A percentile compares a stretch with the other conserved stretches of the same genome.
These are phyloP conservation scores for Thelephora ganbajun DNA, from an alignment of 768 basidiomycete species.

Conservation along the genomic window DNA sequence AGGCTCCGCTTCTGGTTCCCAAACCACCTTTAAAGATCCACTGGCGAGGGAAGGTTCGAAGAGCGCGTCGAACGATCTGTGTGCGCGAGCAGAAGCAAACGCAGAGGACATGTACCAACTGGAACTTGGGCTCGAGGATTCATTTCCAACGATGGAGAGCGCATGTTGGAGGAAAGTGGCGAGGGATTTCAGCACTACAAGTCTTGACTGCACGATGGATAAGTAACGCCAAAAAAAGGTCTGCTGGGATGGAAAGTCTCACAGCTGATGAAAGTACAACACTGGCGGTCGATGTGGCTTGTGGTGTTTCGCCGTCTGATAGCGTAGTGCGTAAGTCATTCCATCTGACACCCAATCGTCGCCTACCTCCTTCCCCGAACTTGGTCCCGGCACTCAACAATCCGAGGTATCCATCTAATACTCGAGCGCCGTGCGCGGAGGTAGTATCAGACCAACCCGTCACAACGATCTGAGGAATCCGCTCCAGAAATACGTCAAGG, in stretches of 20 bases:
- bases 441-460: conserved; percentile 49
- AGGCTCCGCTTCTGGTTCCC: conserved; percentile 22
- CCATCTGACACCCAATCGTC: conserved; percentile 3
- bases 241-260: conserved; percentile 11
- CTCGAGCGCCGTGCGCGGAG: conserved; percentile 41
- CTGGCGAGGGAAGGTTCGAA: conserved; percentile 13
- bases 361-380: conserved; percentile 44
- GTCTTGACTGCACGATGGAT: conserved; percentile 44
- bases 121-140: background rate
- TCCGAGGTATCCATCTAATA: conserved; percentile 72
- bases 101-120: conserved; percentile 50
- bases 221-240: background rate
- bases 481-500: conserved; percentile 58
- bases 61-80: conserved; percentile 35
- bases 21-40: conserved; percentile 8
- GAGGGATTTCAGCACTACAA: conserved; percentile 61
- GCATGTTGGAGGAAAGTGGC: conserved; percentile 48
- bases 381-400: conserved; percentile 56
- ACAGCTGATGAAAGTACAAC: conserved; percentile 55
- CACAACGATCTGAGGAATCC: conserved; percentile 53
- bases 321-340: background rate
- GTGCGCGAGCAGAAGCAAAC: conserved; percentile 40
- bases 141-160: conserved; percentile 12
- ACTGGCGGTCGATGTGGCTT: conserved; percentile 47
- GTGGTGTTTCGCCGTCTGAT: conserved; percentile 20